Evolutionary conservation across 768 basidiomycete species (phyloP), one percentile per base, ranked within the genome.

Genomic region (Stropharia rugosoannulata): DNA sequence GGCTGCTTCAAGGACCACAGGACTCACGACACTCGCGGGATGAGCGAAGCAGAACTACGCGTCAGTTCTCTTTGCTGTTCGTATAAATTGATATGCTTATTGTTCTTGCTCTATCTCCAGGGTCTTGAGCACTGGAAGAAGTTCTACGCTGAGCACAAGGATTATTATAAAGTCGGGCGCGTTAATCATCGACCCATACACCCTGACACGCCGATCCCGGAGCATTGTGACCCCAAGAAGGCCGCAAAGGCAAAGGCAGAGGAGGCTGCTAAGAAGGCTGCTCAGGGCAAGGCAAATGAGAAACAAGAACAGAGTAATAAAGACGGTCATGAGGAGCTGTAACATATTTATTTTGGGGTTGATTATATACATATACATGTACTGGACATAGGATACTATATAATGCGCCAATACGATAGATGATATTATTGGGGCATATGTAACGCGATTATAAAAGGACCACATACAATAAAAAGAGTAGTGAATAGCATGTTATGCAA

Each of bases 1-100:
- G 95, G 95, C 9, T 98, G 95, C 69, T 97, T 98, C 77, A 80
- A 85, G 63, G 84, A 84, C 4, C 95, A 98, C 72, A 83, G 85
- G 43, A 98, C 95, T 38, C 89, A 97, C 73, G 95, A 98, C 73
- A 75, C 89, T 58, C 86, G 95, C 59, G 96, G 89, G 13, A 71
- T 98, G 62, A 79, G 77, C 36, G 84, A 87, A 49, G 70, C 74
- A 56, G 92, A 98, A 72, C 68, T 89, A 58, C 70, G 77, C 67
- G 95, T 90, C 68, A 64, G 84, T 74, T 44, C 48, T 51, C 9
- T 35, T 43, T 27, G 41, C 48, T 44, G 47, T 35, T 37, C 36
- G 13, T 32, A 16, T 16, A 40, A 13, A 43, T 42, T 37, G 25
- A 37, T 16, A 37, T 29, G 35, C 45, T 45, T 42, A 53, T 19